Base-by-base conservation (phyloP, 2,329 filamentous ascomycete species). In the Bisporella sp. region DNA sequence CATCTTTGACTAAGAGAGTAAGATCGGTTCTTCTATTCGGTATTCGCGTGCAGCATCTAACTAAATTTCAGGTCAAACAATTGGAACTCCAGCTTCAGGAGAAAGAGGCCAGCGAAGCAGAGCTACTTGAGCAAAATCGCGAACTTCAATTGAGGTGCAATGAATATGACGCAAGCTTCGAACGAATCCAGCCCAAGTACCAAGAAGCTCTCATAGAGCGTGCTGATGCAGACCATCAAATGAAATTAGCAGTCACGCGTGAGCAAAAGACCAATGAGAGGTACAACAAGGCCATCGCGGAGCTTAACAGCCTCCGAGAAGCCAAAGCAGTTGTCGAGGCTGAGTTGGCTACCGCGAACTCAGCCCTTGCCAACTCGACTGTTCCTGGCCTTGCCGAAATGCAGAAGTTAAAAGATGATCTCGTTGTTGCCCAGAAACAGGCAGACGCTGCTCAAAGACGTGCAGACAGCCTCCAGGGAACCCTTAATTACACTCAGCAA, bases 131-230 rank as follows among this genome's bases (percentile, higher is more conserved):
- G 12, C 64, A 73, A 1, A 72, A 77, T 32, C 60, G 69, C 33
- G 65, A 63, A 2, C 67, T 78, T 0, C 71, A 78, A 49, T 62
- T 59, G 21, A 71, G 76, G 45, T 60, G 75, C 12, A 69, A 73
- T 31, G 73, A 73, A 13, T 69, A 74, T 47, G 66, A 72, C 45
- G 66, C 65, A 28, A 75, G 74, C 2, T 62, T 74, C 2, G 66
- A 67, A 28, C 64, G 65, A 5, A 71, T 79, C 4, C 73, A 79
- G 46, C 62, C 66, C 6, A 71, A 69, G 41, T 75, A 73, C 51
- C 72, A 75, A 55, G 68, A 68, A 11, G 76, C 79, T 3, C 62
- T 81, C 5, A 65, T 73, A 50, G 78, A 82, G 28, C 74, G 77
- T 33, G 69, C 75, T 40, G 71, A 80, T 56, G 68, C 64, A 21